Evolutionary conservation across 106 monocot genomes (phyloP).

Genomic region (Vanilla planifolia): DNA sequence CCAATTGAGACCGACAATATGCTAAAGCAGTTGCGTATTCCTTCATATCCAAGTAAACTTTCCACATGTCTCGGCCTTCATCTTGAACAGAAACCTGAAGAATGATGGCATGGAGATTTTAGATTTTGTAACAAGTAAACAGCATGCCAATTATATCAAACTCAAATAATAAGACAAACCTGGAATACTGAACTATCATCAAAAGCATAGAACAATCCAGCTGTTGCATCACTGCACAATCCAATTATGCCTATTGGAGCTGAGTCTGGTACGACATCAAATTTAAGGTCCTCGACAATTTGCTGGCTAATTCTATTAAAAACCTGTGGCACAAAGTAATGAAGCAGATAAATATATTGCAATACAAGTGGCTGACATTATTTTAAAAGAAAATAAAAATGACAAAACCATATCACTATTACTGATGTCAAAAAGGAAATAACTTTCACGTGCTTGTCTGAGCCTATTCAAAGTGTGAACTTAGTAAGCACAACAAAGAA

Average conservation of each 20-base stretch:
- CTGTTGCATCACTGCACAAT: constrained; percentile 84
- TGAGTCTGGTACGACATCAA: constrained; percentile 77
- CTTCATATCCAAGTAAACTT: constrained; percentile 77
- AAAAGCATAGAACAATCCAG: constrained; percentile 90
- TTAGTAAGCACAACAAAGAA: too few relatives aligned
- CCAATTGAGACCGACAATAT: constrained; percentile 75
- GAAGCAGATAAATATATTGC: too few relatives aligned
- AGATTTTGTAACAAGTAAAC: background rate
- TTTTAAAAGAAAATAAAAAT: too few relatives aligned
- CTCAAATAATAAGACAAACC: constrained; percentile 33
- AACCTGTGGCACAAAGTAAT: constrained; percentile 54
- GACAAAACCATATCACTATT: too few relatives aligned
- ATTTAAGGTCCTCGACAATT: constrained; percentile 78
- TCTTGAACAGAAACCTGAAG: constrained; percentile 79
- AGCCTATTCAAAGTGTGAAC: too few relatives aligned
- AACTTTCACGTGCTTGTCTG: too few relatives aligned
- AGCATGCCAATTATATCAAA: background rate
- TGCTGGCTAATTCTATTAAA: constrained; percentile 91
- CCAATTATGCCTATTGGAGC: constrained; percentile 83
- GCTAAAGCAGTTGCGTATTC: constrained; percentile 86
- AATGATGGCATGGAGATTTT: constrained; percentile 1
- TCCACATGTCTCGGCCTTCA: constrained; percentile 98
- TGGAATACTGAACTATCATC: constrained; percentile 98
- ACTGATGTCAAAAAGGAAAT: too few relatives aligned
- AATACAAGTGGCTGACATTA: too few relatives aligned